These are phyloP conservation scores for Escallonia herrerae DNA, from an alignment of 129 eudicot species.

Conservation along the genomic window DNA sequence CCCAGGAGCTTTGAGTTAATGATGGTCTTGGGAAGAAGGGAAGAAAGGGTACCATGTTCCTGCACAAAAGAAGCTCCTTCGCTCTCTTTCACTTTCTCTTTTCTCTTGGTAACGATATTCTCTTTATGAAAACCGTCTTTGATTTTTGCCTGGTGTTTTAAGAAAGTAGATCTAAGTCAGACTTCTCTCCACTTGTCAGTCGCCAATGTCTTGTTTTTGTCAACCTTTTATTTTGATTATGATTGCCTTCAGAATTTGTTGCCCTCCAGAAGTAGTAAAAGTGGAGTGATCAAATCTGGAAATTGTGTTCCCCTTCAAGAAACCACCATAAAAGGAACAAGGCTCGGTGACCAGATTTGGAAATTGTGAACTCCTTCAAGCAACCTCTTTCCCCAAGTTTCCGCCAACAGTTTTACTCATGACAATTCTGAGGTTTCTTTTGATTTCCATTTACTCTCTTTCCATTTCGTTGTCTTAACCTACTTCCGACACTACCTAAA, in stretches of 20 bases:
- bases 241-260: no score
- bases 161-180: slow-evolving; percentile 31
- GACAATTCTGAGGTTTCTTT: neutral
- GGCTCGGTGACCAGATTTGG: slow-evolving; percentile 18
- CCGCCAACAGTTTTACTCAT: neutral
- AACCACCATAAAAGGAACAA: slow-evolving; percentile 22
- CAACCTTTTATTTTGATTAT: no score
- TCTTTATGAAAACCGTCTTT: slow-evolving; percentile 25
- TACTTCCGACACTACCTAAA: no score
- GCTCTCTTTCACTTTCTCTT: no score
- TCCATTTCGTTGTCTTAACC: no score
- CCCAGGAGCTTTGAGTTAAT: slow-evolving; percentile 3
- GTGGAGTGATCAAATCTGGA: slow-evolving; percentile 32
- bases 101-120: slow-evolving; percentile 32
- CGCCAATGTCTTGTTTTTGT: slow-evolving; percentile 38
- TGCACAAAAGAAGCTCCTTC: neutral
- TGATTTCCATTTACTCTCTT: no score
- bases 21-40: slow-evolving; percentile 1
- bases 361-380: slow-evolving; percentile 25
- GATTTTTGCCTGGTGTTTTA: slow-evolving; percentile 33
- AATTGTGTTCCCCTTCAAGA: slow-evolving; percentile 27
- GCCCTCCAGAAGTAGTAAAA: slow-evolving; percentile 4
- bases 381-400: no score
- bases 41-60: neutral
- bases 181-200: slow-evolving; percentile 7